Evolutionary conservation across 2,329 filamentous ascomycete genomes (phyloP).

Genomic region (Aspergillus alliaceus): DNA sequence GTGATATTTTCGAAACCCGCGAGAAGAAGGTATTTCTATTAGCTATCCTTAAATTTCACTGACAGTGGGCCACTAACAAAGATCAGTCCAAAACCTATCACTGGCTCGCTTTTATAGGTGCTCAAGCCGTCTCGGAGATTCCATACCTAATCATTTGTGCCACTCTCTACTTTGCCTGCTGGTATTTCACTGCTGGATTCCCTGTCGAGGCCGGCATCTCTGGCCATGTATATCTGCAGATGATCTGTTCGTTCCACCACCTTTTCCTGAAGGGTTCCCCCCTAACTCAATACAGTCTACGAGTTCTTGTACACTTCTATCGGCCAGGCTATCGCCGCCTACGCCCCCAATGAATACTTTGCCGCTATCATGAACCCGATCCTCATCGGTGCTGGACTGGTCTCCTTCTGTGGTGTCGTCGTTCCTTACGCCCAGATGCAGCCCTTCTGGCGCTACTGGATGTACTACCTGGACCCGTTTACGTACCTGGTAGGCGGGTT

Average conservation of each 20-base stretch:
- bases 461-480: constrained; percentile 47
- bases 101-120: constrained; percentile 60
- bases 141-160: constrained; percentile 48
- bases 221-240: constrained; percentile 41
- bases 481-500: constrained; percentile 44
- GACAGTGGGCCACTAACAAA: too few species aligned
- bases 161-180: constrained; percentile 51
- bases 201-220: constrained; percentile 32
- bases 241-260: constrained; percentile 32
- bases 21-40: constrained; percentile 56
- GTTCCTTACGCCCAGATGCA: constrained; percentile 39
- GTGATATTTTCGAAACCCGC: constrained; percentile 59
- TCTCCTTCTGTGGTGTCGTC: constrained; percentile 42
- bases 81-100: constrained; percentile 57
- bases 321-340: constrained; percentile 56
- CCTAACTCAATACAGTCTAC: constrained; percentile 34
- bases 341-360: constrained; percentile 61
- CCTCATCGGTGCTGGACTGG: constrained; percentile 48
- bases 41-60: too few species aligned
- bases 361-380: constrained; percentile 60
- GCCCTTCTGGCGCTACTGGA: constrained; percentile 45
- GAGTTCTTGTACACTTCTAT: constrained; percentile 45
- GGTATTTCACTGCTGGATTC: constrained; percentile 60
- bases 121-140: constrained; percentile 50
- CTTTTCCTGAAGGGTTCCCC: fast-evolving